Evolutionary conservation across 1,139 yeast genomes (phyloP).

Genomic region (Arxiozyma heterogenica): DNA sequence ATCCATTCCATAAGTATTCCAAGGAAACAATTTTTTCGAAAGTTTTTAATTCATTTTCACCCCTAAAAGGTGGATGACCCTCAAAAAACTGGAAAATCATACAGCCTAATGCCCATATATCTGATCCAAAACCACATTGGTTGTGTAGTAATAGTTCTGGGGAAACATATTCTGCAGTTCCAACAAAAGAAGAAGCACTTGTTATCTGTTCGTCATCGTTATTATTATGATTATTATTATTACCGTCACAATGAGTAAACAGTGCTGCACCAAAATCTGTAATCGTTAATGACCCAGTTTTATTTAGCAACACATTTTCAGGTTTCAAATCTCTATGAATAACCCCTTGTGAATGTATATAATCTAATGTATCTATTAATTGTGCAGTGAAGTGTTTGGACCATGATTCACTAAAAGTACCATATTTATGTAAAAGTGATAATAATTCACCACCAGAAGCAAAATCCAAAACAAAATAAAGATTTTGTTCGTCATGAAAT

Average conservation of each 20-base stretch:
- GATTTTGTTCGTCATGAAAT: conserved; percentile 80
- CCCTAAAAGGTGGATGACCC: conserved; percentile 75
- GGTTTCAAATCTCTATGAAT: conserved; percentile 78
- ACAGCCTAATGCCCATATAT: conserved; percentile 78
- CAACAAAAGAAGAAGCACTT: conserved; percentile 53
- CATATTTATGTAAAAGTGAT: conserved; percentile 65
- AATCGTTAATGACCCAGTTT: conserved; percentile 56
- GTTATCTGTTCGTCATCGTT: conserved; percentile 8
- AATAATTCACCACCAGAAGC: conserved; percentile 91
- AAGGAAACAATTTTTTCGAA: conserved; percentile 58
- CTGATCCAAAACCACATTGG: conserved; percentile 67
- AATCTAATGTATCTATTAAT: conserved; percentile 62
- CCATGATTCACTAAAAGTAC: conserved; percentile 70
- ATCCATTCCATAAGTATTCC: conserved; percentile 51
- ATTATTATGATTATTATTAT: conserved; percentile 28
- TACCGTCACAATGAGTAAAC: conserved; percentile 35
- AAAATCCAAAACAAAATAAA: conserved; percentile 86
- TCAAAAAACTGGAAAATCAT: conserved; percentile 66
- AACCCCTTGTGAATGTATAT: conserved; percentile 66
- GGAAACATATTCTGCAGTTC: conserved; percentile 78
- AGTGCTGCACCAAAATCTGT: conserved; percentile 81
- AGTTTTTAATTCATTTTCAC: conserved; percentile 63
- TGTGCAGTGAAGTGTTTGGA: conserved; percentile 69
- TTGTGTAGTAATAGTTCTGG: conserved; percentile 65
- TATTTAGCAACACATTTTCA: conserved; percentile 60